Base-by-base conservation (phyloP, 1,139 yeast genomes). In the Arxiozyma heterogenica region DNA sequence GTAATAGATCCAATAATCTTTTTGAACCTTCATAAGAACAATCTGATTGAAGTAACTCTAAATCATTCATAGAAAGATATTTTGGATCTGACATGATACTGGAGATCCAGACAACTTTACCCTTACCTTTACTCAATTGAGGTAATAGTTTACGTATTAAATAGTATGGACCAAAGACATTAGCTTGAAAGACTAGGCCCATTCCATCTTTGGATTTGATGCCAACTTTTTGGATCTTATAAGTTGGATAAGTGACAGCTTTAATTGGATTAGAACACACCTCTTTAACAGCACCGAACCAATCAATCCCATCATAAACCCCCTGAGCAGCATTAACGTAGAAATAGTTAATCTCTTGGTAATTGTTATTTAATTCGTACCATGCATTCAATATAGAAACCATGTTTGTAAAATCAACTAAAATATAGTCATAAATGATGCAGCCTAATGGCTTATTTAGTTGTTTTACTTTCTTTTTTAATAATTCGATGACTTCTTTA, bases 101-200 rank as follows among this genome's bases (percentile, higher is more conserved):
- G 11, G 95, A 83, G 46, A 93, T 82, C 96, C 97, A 90, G 18
- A 93, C 75, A 38, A 93, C 75, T 54, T 78, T 77, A 0, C 91
- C 89, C 25, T 74, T 71, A 1, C 77, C 75, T 0, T 82, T 82
- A 18, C 73, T 67, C 25, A 90, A 72, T 44, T 83, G 69, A 12
- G 80, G 81, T 50, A 72, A 67, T 42, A 86, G 72, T 60, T 77
- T 83, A 61, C 84, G 86, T 47, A 87, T 73, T 53, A 93, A 73
- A 68, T 84, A 93, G 73, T 87, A 91, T 1, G 98, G 98, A 0
- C 96, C 96, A 71, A 94, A 87, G 17, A 91, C 96, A 66, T 93
- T 93, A 6, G 95, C 95, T 71, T 93, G 96, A 72, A 93, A 94
- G 6, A 90, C 91, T 42, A 86, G 72, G 0, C 98, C 98, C 75